Evolutionary conservation across 768 basidiomycete species (phyloP), one percentile per base, ranked within the genome.

Genomic region (Fistulinella prunicolor): DNA sequence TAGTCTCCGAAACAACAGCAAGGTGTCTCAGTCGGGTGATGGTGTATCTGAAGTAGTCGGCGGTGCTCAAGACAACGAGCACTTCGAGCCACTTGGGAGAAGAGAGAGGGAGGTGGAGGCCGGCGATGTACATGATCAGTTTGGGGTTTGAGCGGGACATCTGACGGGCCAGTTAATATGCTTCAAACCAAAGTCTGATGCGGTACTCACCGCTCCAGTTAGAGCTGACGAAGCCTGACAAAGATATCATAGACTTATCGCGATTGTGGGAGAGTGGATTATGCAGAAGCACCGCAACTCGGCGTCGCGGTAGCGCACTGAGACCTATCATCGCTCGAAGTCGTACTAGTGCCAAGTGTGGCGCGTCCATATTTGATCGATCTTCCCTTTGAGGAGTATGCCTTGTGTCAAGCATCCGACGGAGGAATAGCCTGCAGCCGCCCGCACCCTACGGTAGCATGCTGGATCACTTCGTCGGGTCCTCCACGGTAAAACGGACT

Each of bases 51-150:
- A 58, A 2, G 10, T 40, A 55, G 12, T 53, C 45, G 6, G 21
- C 42, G 9, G 61, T 58, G 29, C 39, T 53, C 34, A 53, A 14
- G 10, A 53, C 44, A 4, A 62, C 48, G 17, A 60, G 37, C 16
- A 22, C 46, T 40, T 62, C 53, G 26, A 55, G 29, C 30, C 30
- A 39, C 38, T 61, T 53, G 2, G 48, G 6, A 3, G 38, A 9
- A 23, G 51, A 26, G 14, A 43, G 20, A 23, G 48, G 24, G 9
- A 56, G 17, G 1, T 42, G 35, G 42, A 62, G 41, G 13, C 59
- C 51, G 10, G 58, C 55, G 38, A 49, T 50, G 42, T 54, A 46
- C 56, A 58, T 57, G 54, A 20, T 19, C 13, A 20, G 6, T 12
- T 32, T 32, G 30, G 17, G 17, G 14, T 16, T 20, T n/a, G 28